Base-by-base conservation (phyloP, 805 yeast species). In the Lachancea sp. region DNA sequence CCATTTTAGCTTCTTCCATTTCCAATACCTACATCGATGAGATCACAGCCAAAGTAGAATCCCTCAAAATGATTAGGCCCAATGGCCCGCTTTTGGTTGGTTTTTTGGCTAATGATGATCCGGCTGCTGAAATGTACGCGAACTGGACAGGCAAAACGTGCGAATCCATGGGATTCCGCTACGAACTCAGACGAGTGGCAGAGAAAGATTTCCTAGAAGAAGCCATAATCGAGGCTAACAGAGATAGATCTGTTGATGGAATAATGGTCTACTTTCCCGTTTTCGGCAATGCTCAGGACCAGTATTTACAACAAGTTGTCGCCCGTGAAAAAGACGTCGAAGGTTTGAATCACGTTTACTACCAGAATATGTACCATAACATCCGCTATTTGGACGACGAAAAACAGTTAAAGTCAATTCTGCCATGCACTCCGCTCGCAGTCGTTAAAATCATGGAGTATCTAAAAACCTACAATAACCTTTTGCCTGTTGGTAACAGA, bases 221-320 rank as follows among this genome's bases (percentile, higher is more conserved):
- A 50, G 80, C 77, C 23, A 77, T 92, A 45, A 74, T 88, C 34
- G 77, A 74, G 30, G 96, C 97, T 44, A 92, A 92, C 60, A 68
- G 70, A 21, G 90, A 89, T 55, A 76, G 73, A 41, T 51, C 60
- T 1, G 85, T 90, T 29, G 80, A 88, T 58, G 98, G 97, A 18
- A 92, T 92, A 50, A 88, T 92, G 84, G 90, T 92, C 12, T 92
- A 92, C 62, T 92, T 90, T 74, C 98, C 98, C 0, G 97, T 92
- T 2, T 92, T 86, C 64, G 96, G 96, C 3, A 85, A 86, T 58
- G 77, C 85, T 44, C 97, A 92, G 65, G 98, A 92, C 63, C 95
- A 85, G 64, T 92, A 92, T 61, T 65, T 92, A 43, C 97, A 92
- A 66, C 97, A 92, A 65, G 83, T 88, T 46, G 89, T 92, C 15